Base-by-base conservation (phyloP, 129 eudicot species). In the Flaveria linearis region DNA sequence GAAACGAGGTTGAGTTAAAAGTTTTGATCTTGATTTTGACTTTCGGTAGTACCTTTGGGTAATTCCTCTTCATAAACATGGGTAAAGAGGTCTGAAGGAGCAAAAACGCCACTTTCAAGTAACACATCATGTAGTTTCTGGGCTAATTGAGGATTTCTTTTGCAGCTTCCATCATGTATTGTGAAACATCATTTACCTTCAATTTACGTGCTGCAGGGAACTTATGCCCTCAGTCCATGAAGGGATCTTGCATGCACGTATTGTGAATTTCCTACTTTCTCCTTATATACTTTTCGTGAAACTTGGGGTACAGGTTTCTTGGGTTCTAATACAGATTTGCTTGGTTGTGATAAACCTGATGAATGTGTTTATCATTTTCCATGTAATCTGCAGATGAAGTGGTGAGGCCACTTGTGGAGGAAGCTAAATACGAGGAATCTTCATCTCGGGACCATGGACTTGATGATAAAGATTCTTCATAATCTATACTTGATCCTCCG, bases 221-320 rank as follows among this genome's bases (percentile, higher is more conserved):
- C 96, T 91, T 57, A 91, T 80, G 51, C 99, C 99, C 82, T 94
- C 99, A 1, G 99, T 91, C 99, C 99, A 94, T 18, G 99, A 91
- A 71, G 99, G 96, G 97, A 91, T 85, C 89, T 81, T 33, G 87
- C 86, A 58, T 85, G 97, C 57, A 65, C 16, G 69, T 80, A 65
- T 43, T 73, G 69, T 70, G 80, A 64, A 78, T 82, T 80, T 77
- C 82, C 86, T 69, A 61, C 39, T 73, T 71, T 77, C 46, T 77
- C 81, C 23, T 77, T 69, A 17, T 30, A 23, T 47, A n/a, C 15
- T 47, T 62, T 76, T 28, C 33, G 72, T 28, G 68, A 57, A 68
- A 71, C 55, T 51, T 13, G 50, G 15, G 79, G 75, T 12, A 79
- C 53, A 6, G 85, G 22, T 23, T 68, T 77, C 11, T 81, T 69